Percentiles rank a stretch among this genome's conserved stretches.
phyloP scores from a whole-genome alignment of 1,284 basidiomycete species.

The Thecaphora thlaspeos region DNA sequence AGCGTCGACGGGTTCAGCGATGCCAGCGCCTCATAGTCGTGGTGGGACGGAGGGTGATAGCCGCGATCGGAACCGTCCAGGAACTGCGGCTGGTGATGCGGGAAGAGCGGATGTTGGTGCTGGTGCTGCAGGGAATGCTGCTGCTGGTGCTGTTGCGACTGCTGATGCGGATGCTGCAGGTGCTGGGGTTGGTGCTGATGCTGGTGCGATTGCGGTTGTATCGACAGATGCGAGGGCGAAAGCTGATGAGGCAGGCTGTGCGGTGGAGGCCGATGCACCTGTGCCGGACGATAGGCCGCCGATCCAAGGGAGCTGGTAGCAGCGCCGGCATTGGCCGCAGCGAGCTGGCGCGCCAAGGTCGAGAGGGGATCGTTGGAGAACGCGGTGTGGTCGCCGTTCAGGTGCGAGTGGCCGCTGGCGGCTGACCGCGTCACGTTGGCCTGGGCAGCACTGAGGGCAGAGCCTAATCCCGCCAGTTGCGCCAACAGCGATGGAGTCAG shows the following conservation, averaged over 20 bases:
- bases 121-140: conserved; percentile 8
- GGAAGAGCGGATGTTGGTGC: conserved; percentile 11
- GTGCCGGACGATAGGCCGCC: neutral
- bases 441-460: conserved; percentile 36
- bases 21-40: neutral
- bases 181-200: conserved; percentile 1
- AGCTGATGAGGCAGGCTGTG: conserved; percentile 2
- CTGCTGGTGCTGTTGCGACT: conserved; percentile 10
- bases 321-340: conserved; percentile 21
- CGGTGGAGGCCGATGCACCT: neutral
- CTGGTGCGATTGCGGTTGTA: conserved; percentile 11
- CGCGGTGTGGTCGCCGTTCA: conserved; percentile 6
- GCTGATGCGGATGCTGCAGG: conserved; percentile 7
- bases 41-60: neutral
- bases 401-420: neutral
- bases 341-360: conserved; percentile 33
- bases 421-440: conserved; percentile 17
- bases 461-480: conserved; percentile 39
- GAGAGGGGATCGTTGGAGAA: conserved; percentile 32
- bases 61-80: neutral
- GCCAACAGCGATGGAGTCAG: conserved; percentile 38
- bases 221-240: conserved; percentile 7
- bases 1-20: neutral
- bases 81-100: neutral
- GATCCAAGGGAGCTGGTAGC: neutral